phyloP scores from a whole-genome alignment of 352 stramenopile species.

The Aphanomyces cochlioides region DNA sequence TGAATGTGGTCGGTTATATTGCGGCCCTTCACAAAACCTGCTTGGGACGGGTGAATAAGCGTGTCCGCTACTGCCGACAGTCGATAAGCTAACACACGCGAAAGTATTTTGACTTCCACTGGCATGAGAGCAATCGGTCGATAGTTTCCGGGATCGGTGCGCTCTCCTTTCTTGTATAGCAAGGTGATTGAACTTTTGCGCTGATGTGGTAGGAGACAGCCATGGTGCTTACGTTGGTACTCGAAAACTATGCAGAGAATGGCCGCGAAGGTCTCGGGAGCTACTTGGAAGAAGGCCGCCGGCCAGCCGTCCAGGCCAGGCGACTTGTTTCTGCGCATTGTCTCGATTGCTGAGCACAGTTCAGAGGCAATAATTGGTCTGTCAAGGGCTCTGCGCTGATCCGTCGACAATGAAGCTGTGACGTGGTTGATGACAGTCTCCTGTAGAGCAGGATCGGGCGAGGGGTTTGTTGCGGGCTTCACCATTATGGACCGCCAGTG shows the following conservation, averaged over 20 bases:
- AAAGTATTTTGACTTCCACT: constrained; percentile 34
- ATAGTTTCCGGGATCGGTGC: neutral
- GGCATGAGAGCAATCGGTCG: constrained; percentile 17
- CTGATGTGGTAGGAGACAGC: neutral
- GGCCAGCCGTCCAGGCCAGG: constrained; percentile 8
- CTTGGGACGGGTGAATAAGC: constrained; percentile 33
- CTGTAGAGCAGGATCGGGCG: too few species aligned
- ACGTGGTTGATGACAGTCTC: too few species aligned
- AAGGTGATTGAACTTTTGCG: neutral
- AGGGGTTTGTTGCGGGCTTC: too few species aligned
- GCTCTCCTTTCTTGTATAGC: neutral
- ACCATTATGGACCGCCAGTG: too few species aligned
- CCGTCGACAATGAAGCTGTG: too few species aligned
- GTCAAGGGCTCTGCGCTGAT: too few species aligned
- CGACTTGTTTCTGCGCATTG: constrained; percentile 6
- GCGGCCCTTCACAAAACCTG: constrained; percentile 30
- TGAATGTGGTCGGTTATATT: constrained; percentile 32
- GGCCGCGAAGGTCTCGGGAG: neutral
- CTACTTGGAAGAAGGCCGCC: neutral
- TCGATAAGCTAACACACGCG: neutral
- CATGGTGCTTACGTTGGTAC: neutral
- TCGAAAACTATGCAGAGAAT: constrained; percentile 3
- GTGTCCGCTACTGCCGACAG: neutral
- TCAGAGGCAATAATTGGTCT: too few species aligned
- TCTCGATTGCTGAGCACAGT: neutral